Conservation (phyloP, 2,329 filamentous ascomycete species). For the Dryadomyces sulphureus region DNA sequence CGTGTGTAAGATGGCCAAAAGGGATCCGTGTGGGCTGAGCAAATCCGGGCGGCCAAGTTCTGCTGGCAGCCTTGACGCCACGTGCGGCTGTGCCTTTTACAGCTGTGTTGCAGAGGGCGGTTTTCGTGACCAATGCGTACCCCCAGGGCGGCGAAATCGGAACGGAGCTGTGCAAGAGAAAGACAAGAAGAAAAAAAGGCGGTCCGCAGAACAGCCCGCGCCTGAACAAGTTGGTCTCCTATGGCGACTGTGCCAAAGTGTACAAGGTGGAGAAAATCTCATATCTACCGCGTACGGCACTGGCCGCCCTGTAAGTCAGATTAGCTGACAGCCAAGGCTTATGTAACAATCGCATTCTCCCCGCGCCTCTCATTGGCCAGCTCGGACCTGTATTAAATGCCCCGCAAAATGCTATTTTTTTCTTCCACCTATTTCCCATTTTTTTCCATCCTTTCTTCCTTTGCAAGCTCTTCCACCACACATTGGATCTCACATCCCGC, state of each 20-base stretch:
- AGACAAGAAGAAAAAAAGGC: neutral
- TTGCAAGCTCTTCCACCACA: neutral
- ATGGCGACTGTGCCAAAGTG: neutral
- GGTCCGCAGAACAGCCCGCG: neutral
- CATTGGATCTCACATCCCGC: neutral
- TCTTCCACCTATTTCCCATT: neutral
- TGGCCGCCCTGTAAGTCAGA: constrained; percentile 1
- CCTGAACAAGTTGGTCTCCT: neutral
- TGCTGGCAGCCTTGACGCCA: neutral
- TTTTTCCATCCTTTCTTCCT: neutral
- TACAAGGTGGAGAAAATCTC: neutral
- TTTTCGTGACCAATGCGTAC: neutral
- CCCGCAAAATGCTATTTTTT: neutral
- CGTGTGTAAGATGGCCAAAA: neutral
- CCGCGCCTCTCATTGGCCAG: neutral
- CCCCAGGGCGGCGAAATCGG: neutral
- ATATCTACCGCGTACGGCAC: neutral
- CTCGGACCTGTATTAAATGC: neutral
- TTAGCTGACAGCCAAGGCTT: neutral
- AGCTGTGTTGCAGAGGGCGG: neutral
- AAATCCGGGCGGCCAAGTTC: neutral
- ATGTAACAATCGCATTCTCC: neutral
- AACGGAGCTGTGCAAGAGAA: neutral
- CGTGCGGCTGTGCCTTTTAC: neutral
- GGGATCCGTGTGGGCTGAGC: neutral